Percentiles rank a stretch among this genome's conserved stretches.
Conservation (phyloP, 805 yeast genomes). For the Yarrowia yakushimensis region DNA sequence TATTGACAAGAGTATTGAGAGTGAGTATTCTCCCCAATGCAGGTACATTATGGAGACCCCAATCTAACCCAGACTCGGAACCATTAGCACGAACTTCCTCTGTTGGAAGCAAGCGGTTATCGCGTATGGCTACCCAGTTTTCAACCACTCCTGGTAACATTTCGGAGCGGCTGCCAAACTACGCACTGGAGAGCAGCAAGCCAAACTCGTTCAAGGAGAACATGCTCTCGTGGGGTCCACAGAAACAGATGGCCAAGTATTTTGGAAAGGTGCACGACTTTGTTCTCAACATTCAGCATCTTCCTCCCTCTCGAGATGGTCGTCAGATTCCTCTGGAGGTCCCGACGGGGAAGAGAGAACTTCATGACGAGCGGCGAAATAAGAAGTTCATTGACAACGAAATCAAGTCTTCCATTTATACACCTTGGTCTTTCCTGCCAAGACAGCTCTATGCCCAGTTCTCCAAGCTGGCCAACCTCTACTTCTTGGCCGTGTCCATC, state of each 20-base stretch:
- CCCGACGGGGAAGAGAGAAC: constrained; percentile 40
- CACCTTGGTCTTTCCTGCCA: constrained; percentile 76
- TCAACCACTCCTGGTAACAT: constrained; percentile 20
- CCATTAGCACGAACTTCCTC: constrained; percentile 5
- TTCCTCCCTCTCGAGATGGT: constrained; percentile 61
- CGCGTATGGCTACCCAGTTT: constrained; percentile 19
- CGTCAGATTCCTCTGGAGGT: constrained; percentile 67
- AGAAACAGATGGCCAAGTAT: neutral
- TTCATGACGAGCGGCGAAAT: constrained; percentile 67
- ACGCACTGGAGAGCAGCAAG: constrained; percentile 18
- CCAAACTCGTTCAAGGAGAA: constrained; percentile 12
- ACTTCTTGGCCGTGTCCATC: constrained; percentile 84
- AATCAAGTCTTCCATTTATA: constrained; percentile 85
- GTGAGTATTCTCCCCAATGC: neutral
- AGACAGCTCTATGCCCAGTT: constrained; percentile 87
- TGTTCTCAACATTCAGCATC: constrained; percentile 32
- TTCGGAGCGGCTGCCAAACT: constrained; percentile 18
- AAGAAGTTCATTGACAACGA: constrained; percentile 61
- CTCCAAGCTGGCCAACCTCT: constrained; percentile 86
- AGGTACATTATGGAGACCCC: neutral
- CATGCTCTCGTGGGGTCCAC: constrained; percentile 15
- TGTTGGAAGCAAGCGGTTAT: constrained; percentile 8
- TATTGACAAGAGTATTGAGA: constrained; percentile 13
- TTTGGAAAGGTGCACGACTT: constrained; percentile 30
- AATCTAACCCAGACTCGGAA: constrained; percentile 5